Evolutionary conservation across 2,329 filamentous ascomycete genomes (phyloP).

Genomic region (Penicillium polonicum): DNA sequence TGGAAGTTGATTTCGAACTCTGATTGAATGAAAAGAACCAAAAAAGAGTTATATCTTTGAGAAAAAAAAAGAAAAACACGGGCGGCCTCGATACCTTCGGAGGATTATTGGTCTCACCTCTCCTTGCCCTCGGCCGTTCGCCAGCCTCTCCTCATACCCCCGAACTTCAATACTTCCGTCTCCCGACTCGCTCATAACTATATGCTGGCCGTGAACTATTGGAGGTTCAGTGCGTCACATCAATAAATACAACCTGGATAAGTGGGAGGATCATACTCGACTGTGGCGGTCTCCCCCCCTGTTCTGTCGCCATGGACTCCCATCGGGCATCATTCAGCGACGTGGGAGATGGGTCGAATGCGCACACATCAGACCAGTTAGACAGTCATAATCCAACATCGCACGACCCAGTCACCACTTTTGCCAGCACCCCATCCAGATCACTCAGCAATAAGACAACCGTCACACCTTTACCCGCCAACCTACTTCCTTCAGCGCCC

Average conservation of each 20-base stretch:
- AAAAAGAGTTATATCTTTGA: background rate
- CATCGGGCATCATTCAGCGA: slow-evolving; percentile 21
- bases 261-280: slow-evolving; percentile 2
- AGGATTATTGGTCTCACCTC: slow-evolving; percentile 9
- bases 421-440: slow-evolving; percentile 20
- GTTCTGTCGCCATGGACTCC: slow-evolving; percentile 21
- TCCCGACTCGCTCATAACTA: background rate
- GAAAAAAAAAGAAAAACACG: background rate
- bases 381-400: slow-evolving; percentile 37
- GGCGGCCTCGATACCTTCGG: slow-evolving; percentile 1
- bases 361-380: slow-evolving; percentile 20
- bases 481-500: slow-evolving; percentile 63
- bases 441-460: slow-evolving; percentile 39
- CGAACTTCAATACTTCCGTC: slow-evolving; percentile 1
- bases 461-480: slow-evolving; percentile 55
- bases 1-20: background rate
- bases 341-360: slow-evolving; percentile 18
- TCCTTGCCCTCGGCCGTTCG: slow-evolving; percentile 13
- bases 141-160: slow-evolving; percentile 7
- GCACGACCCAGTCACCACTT: slow-evolving; percentile 20
- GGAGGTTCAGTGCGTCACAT: background rate
- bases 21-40: background rate
- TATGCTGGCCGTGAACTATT: slow-evolving; percentile 5
- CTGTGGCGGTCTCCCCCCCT: slow-evolving; percentile 3
- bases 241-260: background rate